Percentiles rank a stretch among this genome's conserved stretches.
Evolutionary conservation across 1,139 yeast genomes (phyloP).

Genomic region (Protomyces lactucae-debilis): DNA sequence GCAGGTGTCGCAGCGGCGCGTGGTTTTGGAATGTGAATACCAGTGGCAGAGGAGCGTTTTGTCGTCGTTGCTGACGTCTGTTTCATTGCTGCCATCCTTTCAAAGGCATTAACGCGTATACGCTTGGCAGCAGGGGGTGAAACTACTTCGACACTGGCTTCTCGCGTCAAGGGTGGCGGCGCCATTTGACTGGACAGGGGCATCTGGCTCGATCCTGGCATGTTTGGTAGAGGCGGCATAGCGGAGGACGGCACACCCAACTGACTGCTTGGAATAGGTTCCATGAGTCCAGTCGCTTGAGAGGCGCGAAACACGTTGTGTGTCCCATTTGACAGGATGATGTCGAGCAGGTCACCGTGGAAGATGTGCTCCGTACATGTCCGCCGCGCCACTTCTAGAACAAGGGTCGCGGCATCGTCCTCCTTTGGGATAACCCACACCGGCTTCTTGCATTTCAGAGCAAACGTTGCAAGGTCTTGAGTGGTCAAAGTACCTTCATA

Average conservation of each 20-base stretch:
- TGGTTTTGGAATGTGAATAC: not conserved
- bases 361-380: not conserved
- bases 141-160: not conserved
- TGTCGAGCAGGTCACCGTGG: slow-evolving; percentile 1
- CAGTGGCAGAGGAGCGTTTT: not conserved
- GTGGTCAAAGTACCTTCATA: slow-evolving; percentile 1
- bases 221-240: not conserved
- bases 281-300: not conserved
- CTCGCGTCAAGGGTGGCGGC: not conserved
- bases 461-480: slow-evolving; percentile 1
- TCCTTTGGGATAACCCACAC: slow-evolving; percentile 20
- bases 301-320: slow-evolving; percentile 3
- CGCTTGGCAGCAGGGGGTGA: not conserved
- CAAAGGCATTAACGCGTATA: not conserved
- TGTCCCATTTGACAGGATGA: slow-evolving; percentile 11
- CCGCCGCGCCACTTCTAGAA: not conserved
- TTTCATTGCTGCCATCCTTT: not conserved
- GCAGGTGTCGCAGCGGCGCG: not conserved
- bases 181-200: not conserved
- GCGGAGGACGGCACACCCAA: not conserved
- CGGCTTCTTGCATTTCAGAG: not conserved
- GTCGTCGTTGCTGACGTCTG: not conserved
- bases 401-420: not conserved
- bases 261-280: not conserved
- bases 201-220: not conserved